Base-by-base conservation (phyloP, 805 yeast genomes). In the Candida parachauliodes region DNA sequence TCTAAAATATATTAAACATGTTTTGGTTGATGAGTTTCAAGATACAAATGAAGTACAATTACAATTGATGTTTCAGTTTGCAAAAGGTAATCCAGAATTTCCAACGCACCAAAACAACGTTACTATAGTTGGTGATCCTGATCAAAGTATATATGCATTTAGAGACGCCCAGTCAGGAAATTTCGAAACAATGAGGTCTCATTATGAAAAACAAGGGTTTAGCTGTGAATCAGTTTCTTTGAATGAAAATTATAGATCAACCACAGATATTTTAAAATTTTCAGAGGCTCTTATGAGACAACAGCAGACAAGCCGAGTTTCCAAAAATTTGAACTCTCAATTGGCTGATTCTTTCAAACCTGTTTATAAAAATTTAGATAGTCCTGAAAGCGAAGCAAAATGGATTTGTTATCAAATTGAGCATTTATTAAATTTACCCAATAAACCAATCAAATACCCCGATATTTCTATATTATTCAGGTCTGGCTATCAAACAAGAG, bases 61-160 rank as follows among this genome's bases (percentile, higher is more conserved):
- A 45, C 76, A 77, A 38, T 63, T 93, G 32, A 73, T 87, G 68
- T 72, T 72, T 43, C 61, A 65, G 34, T 64, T 68, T 49, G 66
- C 71, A 2, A 40, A 41, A 28, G 65, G 65, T 8, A 52, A 57
- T 40, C 65, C 72, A 27, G 50, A 57, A 3, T 55, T 60, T 14
- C 20, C 43, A 5, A 20, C 30, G 5, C 28, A 52, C 14, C 68
- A 66, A 25, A 55, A 77, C 43, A 81, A 81, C 41, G 72, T 91
- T 7, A 86, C 97, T 0, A 81, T 88, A 1, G 97, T 91, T 2
- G 98, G 98, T 1, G 98, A 91, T 54, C 96, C 96, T 0, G 96
- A 93, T 57, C 98, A 91, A 59, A 82, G 95, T 52, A 91, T 91
- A 16, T 91, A 93, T 56, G 88, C 83, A 0, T 91, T 91, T 49